Evolutionary conservation across 768 basidiomycete species (phyloP).

Genomic region (Suillus paluster): DNA sequence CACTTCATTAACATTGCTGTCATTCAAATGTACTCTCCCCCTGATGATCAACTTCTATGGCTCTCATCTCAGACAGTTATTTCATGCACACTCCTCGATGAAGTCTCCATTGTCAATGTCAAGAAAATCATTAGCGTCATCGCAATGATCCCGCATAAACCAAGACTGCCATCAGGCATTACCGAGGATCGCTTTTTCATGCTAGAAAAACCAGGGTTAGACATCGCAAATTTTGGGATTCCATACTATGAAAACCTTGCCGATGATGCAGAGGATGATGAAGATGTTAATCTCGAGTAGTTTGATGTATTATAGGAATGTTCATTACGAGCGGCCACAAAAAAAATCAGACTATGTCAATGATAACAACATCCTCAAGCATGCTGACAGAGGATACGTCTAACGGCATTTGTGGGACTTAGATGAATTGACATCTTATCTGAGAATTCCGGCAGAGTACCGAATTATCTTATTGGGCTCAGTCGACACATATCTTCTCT

Average conservation of each 20-base stretch:
- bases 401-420: not conserved
- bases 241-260: not conserved
- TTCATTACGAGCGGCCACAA: not conserved
- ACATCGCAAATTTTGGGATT: not conserved
- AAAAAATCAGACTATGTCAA: not conserved
- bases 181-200: not conserved
- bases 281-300: not conserved
- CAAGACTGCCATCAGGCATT: not conserved
- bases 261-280: slow-evolving; percentile 7
- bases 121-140: slow-evolving; percentile 22
- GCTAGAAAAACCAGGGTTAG: slow-evolving; percentile 10
- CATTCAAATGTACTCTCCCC: slow-evolving; percentile 24
- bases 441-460: not conserved
- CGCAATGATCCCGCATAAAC: slow-evolving; percentile 27
- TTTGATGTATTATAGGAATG: too few species aligned
- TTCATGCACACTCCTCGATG: slow-evolving; percentile 20
- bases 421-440: not conserved
- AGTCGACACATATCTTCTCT: not conserved
- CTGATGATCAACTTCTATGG: slow-evolving; percentile 17
- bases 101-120: slow-evolving; percentile 19
- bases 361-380: not conserved
- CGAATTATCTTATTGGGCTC: not conserved
- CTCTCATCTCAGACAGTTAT: slow-evolving; percentile 22
- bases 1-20: slow-evolving; percentile 16
- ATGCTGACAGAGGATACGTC: not conserved